Conservation (phyloP, 1,139 yeast genomes). For the Barnettozyma hawaiiensis region DNA sequence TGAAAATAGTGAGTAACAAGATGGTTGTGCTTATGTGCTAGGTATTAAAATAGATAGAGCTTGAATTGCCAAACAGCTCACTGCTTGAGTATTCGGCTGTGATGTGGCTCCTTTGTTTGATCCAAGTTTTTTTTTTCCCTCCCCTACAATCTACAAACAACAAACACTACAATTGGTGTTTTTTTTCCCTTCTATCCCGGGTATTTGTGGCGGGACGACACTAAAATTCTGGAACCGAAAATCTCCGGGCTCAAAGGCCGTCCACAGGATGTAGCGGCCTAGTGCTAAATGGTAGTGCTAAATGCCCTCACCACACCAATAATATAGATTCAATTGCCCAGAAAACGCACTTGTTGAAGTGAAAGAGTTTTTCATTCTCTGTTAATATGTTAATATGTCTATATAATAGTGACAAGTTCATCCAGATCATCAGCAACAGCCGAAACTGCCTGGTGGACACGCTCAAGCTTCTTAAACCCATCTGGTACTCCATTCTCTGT, state of each 20-base stretch:
- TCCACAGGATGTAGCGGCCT: too few species aligned
- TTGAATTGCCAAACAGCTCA: not conserved
- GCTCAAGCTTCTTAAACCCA: not conserved
- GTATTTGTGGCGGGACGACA: not conserved
- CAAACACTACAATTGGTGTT: not conserved
- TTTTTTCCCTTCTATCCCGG: not conserved
- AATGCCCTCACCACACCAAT: too few species aligned
- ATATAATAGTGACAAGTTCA: slow-evolving; percentile 11
- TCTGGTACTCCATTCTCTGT: not conserved
- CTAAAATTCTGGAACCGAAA: not conserved
- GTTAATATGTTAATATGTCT: not conserved
- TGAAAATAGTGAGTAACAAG: too few species aligned
- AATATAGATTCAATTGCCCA: too few species aligned
- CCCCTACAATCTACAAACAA: not conserved
- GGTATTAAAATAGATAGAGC: not conserved
- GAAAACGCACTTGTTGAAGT: too few species aligned
- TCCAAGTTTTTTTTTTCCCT: not conserved
- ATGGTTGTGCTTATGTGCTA: not conserved
- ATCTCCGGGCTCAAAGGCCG: too few species aligned
- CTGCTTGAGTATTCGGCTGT: not conserved
- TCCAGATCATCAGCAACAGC: slow-evolving; percentile 5
- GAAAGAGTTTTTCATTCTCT: too few species aligned
- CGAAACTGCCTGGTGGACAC: slow-evolving; percentile 4
- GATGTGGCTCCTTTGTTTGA: too few species aligned
- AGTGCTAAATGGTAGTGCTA: too few species aligned